Conservation (phyloP, 169 alveolate species). For the Plasmodium berghei region DNA sequence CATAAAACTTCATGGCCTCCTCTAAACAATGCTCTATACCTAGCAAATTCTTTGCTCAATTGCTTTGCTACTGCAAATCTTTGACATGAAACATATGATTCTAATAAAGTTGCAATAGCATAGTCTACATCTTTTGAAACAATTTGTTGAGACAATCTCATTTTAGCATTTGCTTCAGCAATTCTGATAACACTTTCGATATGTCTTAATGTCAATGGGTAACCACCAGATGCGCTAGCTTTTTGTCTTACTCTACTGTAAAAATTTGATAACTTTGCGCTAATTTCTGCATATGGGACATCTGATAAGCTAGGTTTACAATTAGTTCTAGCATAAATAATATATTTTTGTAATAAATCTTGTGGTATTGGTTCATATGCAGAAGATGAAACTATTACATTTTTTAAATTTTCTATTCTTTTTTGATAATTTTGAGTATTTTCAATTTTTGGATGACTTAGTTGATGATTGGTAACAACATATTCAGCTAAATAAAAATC, state of each 20-base stretch:
- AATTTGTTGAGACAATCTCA: conserved; percentile 96
- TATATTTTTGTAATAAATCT: conserved; percentile 95
- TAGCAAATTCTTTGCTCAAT: conserved; percentile 88
- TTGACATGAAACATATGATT: conserved; percentile 95
- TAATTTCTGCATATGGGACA: conserved; percentile 85
- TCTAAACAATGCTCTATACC: conserved; percentile 88
- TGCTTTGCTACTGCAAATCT: conserved; percentile 95
- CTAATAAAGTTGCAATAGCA: conserved; percentile 97
- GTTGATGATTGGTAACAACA: conserved; percentile 97
- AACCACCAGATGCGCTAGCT: conserved; percentile 97
- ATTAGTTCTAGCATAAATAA: conserved; percentile 96
- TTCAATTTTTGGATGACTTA: conserved; percentile 93
- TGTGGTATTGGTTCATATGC: conserved; percentile 91
- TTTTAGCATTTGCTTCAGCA: conserved; percentile 97
- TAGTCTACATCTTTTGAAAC: conserved; percentile 95
- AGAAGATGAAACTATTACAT: conserved; percentile 82
- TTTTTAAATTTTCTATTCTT: conserved; percentile 81
- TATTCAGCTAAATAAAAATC: conserved; percentile 97
- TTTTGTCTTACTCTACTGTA: conserved; percentile 96
- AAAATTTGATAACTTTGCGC: conserved; percentile 87
- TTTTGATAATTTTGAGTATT: conserved; percentile 85
- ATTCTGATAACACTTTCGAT: conserved; percentile 96
- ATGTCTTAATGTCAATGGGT: conserved; percentile 97
- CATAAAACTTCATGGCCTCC: conserved; percentile 89
- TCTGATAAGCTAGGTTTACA: conserved; percentile 84